Base-by-base conservation (phyloP, 2,329 filamentous ascomycete genomes). In the Fonsecaea nubica region DNA sequence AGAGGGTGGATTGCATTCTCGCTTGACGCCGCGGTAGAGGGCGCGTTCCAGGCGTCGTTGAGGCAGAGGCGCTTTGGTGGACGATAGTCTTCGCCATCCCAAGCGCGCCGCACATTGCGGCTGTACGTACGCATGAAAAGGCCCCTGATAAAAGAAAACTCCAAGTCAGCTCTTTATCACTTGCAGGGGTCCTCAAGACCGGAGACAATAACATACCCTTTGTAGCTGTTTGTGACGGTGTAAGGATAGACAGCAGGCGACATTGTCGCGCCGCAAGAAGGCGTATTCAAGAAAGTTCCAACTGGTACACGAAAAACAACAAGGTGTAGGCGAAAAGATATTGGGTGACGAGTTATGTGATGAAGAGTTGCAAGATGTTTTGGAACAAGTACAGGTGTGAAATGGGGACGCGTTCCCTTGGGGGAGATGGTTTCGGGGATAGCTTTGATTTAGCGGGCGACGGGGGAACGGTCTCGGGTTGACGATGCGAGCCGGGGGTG, bases 171-270 rank as follows among this genome's bases (percentile, higher is more conserved):
- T 40, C 40, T 25, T n/a, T 58, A 25, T 45, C 33, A n/a, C 54
- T 62, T 62, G 56, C 60, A 61, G 63, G 38, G 62, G 57, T 48
- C 58, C 21, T 58, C 40, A 62, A 21, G 8, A 25, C 32, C 45
- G 13, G 6, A 6, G 25, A 36, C 25, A 33, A 33, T 12, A 54
- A 72, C 71, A 48, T 78, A 82, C 81, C 81, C 79, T 77, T 82
- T 82, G 72, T 81, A 82, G 71, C 80, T 82, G 76, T 83, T 83
- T 71, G 81, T 82, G 73, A 83, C 80, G 72, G 80, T 82, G 76
- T 80, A 83, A 72, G 81, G 81, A 79, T 71, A 68, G 10, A 71
- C 58, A 45, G 66, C 63, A 25, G 67, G 52, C 63, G 67, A 63
- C 69, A 71, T 71, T 40, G 65, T 71, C 69, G 69, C 69, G 67